Evolutionary conservation across 2,329 filamentous ascomycete species (phyloP), one percentile per base, ranked within the genome.

Genomic region (Hyphodiscus sp.): DNA sequence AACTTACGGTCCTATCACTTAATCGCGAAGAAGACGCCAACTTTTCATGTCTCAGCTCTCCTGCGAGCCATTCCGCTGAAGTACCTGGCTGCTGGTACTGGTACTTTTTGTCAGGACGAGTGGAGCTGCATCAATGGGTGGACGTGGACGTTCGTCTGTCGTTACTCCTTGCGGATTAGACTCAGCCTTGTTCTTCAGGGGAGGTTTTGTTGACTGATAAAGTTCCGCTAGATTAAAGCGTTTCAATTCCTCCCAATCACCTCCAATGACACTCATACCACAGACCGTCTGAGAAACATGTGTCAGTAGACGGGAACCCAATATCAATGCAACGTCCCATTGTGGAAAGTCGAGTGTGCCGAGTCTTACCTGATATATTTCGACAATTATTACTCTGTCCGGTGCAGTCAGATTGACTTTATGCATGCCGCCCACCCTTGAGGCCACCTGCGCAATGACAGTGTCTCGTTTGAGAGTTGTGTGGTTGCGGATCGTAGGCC

Each of bases 211-310:
- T 20, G 53, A 46, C 48, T 74, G 74, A 66, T 87, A 88, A 20
- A 92, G 78, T 68, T 90, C 87, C 53, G 85, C 82, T 41, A 95
- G 70, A 68, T 94, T 94, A 71, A 84, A 92, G 61, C 82, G 80
- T 71, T 89, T 91, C 56, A 91, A 74, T 46, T 75, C 74, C 48
- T 90, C 86, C 76, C 85, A 94, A 64, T 89, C 82, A 47, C 58
- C 58, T 15, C 80, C 77, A 3, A 94, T 86, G 33, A 94, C 87
- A 58, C 87, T 89, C 74, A 94, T 85, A 20, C 89, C 87, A 64
- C 85, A 86, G 42, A 89, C 78, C 52, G 82, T 84, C 87, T 91
- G 61, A 56, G 44, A 51, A 57, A 30, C 48, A 38, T 54, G 50
- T 49, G 43, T 62, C 43, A 63, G 59, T 55, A 54, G 48, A 57